Evolutionary conservation across 139 green algal species (phyloP).

Genomic region (Picochlorum costavermella): DNA sequence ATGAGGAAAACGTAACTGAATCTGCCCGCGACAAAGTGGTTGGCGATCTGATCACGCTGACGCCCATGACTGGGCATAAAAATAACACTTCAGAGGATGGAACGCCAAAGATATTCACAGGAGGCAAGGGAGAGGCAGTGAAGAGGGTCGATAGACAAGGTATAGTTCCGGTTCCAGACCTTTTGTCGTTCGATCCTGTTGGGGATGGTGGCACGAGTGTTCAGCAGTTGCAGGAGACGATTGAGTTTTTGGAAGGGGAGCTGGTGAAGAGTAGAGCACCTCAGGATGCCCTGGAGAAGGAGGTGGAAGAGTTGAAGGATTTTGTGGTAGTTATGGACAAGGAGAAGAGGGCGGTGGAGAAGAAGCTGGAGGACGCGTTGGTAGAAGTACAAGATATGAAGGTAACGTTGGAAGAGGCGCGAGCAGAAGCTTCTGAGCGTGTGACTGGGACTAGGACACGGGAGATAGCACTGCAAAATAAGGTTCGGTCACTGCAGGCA

Average conservation of each 20-base stretch:
- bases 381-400: background rate
- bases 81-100: background rate
- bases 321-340: background rate
- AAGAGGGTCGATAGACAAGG: too few species aligned
- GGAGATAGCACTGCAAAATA: too few species aligned
- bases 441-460: too few species aligned
- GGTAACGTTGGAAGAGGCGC: background rate
- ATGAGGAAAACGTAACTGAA: background rate
- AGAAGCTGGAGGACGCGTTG: background rate
- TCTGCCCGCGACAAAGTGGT: background rate
- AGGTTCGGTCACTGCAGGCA: too few species aligned
- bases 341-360: background rate
- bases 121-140: too few species aligned
- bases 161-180: background rate
- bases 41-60: background rate
- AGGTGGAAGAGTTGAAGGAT: background rate
- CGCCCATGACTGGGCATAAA: background rate
- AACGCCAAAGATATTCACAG: background rate
- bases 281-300: background rate
- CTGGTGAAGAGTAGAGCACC: background rate
- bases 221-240: background rate
- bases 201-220: background rate
- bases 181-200: background rate
- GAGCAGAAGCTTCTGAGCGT: too few species aligned
- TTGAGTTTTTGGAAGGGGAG: constrained; percentile 1